Evolutionary conservation across 257 asterid genomes (phyloP).

Genomic region (Echites panduratus): DNA sequence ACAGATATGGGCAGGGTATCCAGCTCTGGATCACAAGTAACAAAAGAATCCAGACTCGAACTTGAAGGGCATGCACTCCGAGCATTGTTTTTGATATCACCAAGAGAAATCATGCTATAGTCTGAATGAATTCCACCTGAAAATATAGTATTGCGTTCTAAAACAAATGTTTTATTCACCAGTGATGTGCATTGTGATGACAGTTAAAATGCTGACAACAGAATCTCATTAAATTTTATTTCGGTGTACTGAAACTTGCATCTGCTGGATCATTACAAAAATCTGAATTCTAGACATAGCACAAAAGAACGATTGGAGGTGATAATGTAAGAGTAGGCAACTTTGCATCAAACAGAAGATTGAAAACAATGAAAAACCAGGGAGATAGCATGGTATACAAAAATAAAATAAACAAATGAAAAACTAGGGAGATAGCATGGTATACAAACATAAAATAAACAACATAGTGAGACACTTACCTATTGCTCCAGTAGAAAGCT

Average conservation of each 20-base stretch:
- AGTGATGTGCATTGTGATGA: neutral
- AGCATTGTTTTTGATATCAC: conserved; percentile 23
- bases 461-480: neutral
- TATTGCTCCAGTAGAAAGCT: neutral
- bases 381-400: neutral
- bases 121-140: conserved; percentile 11
- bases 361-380: neutral
- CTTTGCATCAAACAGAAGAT: neutral
- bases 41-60: conserved; percentile 13
- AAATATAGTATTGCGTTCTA: neutral
- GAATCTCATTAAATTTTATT: neutral
- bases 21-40: conserved; percentile 19
- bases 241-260: neutral
- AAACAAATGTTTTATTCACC: conserved; percentile 1
- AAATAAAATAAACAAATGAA: neutral
- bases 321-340: neutral
- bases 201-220: neutral
- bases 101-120: conserved; percentile 18
- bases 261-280: neutral
- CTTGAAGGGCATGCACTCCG: conserved; percentile 9
- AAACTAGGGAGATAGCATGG: neutral
- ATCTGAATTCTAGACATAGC: neutral
- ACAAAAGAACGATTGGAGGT: neutral
- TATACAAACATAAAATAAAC: neutral
- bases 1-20: conserved; percentile 17